Base-by-base conservation (phyloP, 2,329 filamentous ascomycete genomes). In the Dichotomopilus funicola region DNA sequence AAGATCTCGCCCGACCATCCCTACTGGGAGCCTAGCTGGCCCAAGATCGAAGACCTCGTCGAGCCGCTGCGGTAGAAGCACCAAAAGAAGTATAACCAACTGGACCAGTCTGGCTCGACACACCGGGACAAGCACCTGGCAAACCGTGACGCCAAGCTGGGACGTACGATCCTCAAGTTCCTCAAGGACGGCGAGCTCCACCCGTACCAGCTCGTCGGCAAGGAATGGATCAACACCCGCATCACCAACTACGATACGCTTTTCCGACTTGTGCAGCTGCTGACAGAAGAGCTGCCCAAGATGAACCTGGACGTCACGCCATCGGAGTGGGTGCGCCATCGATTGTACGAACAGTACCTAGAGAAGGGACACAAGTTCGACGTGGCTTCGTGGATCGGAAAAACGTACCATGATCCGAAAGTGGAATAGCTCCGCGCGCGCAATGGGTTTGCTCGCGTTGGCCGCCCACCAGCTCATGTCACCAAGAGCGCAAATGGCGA, bases 1-100 rank as follows among this genome's bases (percentile, higher is more conserved):
- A 79, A 78, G 63, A 80, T 83, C 49, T 66, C 73, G 42, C 68
- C 72, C 12, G 66, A 62, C 6, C 75, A 83, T 42, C 75, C 77
- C 0, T 82, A 82, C 64, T 83, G 80, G 80, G 78, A 82, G 11
- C 65, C 72, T 0, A 71, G 73, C 4, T 83, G 80, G 80, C 72
- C 72, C 9, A 66, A 74, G 3, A 67, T 81, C 4, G 72, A 73
- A 53, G 64, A 65, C 1, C 59, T 73, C 6, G 74, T 81, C 6
- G 67, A 72, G 44, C 70, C 72, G 0, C 70, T 74, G 38, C 67
- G 80, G 6, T 68, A 73, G 6, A 72, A 71, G 41, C 81, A 78
- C 77, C 70, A 70, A 19, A 71, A 73, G 37, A 81, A 78, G 65
- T 71, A 75, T 27, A 69, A 72, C 63, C 68, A 53, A 63, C 73